Base-by-base conservation (phyloP, 2,329 filamentous ascomycete species). In the Lachnellula subtilissima region DNA sequence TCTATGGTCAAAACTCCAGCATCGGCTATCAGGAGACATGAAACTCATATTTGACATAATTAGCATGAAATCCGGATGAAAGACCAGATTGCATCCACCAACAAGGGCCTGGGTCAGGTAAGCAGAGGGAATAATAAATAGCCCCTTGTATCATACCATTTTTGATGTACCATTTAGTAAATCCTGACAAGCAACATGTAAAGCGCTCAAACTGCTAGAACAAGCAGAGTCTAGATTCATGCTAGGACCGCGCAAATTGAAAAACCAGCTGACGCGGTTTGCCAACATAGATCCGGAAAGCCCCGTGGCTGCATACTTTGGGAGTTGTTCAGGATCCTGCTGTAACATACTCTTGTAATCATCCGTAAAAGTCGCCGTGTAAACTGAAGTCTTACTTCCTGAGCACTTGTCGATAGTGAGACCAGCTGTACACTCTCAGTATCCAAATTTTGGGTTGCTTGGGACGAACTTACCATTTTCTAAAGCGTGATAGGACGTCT, bases 141-240 rank as follows among this genome's bases (percentile, higher is more conserved):
- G 9, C 8, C 5, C 12, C 5, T 15, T 45, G 12, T 4, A 22
- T 5, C 42, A 19, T 17, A 61, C 77, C 50, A 77, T 62, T 3
- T 19, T 55, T n/a, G 52, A 17, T 12, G 58, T 56, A 2, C 75
- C 73, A 15, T 62, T 70, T 3, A 74, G 69, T 1, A 84, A 67
- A 32, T 74, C 77, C 53, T 80, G 76, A n/a, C 75, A 76, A 2
- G 78, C 80, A 32, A 79, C 67, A 61, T 84, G 77, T 2, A 84
- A 71, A 0, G 78, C 76, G 3, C 81, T 75, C 19, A 84, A 70
- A 51, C 78, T 79, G 5, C 76, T 78, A 32, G 77, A 82, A 66
- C 81, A 84, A 22, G 78, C 80, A 1, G 81, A 83, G 53, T 83
- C 79, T 12, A 84, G 66, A 0, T 78, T 81, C 66, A 83, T 73